These are phyloP conservation scores for Sapria himalayana DNA, from an alignment of 345 rosid species.

Conservation along the genomic window DNA sequence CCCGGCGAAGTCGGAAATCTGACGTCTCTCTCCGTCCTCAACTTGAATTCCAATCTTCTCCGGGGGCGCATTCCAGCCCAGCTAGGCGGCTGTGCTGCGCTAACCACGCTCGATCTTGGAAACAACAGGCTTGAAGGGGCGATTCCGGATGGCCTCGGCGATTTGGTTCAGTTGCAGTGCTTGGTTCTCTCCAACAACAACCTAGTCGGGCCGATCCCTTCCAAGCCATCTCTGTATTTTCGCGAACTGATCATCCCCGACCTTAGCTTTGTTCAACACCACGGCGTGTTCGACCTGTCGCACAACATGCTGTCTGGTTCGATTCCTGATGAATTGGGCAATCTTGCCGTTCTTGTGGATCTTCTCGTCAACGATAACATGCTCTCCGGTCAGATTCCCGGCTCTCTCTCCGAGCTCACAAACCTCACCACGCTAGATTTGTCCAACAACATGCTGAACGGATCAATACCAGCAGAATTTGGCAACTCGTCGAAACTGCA, in stretches of 20 bases:
- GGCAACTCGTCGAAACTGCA: slow-evolving; percentile 49
- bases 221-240: slow-evolving; percentile 38
- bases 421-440: slow-evolving; percentile 67
- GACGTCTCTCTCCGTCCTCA: slow-evolving; percentile 35
- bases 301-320: slow-evolving; percentile 45
- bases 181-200: slow-evolving; percentile 63
- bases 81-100: slow-evolving; percentile 42
- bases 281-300: slow-evolving; percentile 51
- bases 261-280: slow-evolving; percentile 69
- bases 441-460: slow-evolving; percentile 39
- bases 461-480: slow-evolving; percentile 41
- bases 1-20: slow-evolving; percentile 65
- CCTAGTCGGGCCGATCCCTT: slow-evolving; percentile 58
- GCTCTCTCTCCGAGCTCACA: slow-evolving; percentile 34
- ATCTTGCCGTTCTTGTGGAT: slow-evolving; percentile 45
- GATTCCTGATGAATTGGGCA: slow-evolving; percentile 54
- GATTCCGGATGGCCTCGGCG: slow-evolving; percentile 37
- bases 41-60: slow-evolving; percentile 52
- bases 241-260: slow-evolving; percentile 44
- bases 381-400: slow-evolving; percentile 58
- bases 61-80: slow-evolving; percentile 41
- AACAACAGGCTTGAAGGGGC: slow-evolving; percentile 48
- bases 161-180: slow-evolving; percentile 52
- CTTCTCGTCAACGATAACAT: slow-evolving; percentile 42
- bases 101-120: slow-evolving; percentile 70